Percentiles rank a stretch among this genome's conserved stretches.
Evolutionary conservation across 257 asterid genomes (phyloP).

Genomic region (Thymus mandschuricus): DNA sequence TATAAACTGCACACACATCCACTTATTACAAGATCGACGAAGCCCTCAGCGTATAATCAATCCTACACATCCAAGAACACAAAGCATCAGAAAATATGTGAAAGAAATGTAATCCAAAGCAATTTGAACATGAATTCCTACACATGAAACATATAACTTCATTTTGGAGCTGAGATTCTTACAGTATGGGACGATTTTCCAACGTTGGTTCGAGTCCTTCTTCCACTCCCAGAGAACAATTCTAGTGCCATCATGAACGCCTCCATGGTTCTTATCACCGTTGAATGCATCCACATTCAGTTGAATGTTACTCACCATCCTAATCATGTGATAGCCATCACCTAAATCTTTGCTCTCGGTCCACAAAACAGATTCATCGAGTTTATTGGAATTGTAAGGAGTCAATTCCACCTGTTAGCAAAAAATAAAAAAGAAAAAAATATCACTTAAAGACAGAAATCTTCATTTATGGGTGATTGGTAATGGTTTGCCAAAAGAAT

Average conservation of each 20-base stretch:
- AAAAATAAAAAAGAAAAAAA: too few relatives aligned
- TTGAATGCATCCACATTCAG: conserved; percentile 80
- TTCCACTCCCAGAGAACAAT: conserved; percentile 97
- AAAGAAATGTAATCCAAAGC: too few relatives aligned
- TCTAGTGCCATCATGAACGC: conserved; percentile 78
- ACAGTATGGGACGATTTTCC: conserved; percentile 85
- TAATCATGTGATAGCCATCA: conserved; percentile 67
- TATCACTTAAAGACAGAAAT: not conserved
- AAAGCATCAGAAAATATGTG: not conserved
- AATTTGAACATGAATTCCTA: too few relatives aligned
- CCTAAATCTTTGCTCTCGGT: conserved; percentile 85
- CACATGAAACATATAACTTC: too few relatives aligned
- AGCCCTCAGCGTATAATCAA: too few relatives aligned
- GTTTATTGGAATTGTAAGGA: conserved; percentile 61
- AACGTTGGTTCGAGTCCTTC: conserved; percentile 87
- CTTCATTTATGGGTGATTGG: not conserved
- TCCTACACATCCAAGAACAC: not conserved
- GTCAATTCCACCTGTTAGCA: conserved; percentile 55
- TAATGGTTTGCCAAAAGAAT: not conserved
- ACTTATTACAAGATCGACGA: too few relatives aligned
- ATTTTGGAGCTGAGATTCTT: conserved; percentile 37
- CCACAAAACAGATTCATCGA: conserved; percentile 90
- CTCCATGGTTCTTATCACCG: conserved; percentile 87
- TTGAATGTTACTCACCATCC: conserved; percentile 83
- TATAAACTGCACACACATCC: too few relatives aligned